Evolutionary conservation across 148 eudicot species (phyloP).

Genomic region (Camellia japonica): DNA sequence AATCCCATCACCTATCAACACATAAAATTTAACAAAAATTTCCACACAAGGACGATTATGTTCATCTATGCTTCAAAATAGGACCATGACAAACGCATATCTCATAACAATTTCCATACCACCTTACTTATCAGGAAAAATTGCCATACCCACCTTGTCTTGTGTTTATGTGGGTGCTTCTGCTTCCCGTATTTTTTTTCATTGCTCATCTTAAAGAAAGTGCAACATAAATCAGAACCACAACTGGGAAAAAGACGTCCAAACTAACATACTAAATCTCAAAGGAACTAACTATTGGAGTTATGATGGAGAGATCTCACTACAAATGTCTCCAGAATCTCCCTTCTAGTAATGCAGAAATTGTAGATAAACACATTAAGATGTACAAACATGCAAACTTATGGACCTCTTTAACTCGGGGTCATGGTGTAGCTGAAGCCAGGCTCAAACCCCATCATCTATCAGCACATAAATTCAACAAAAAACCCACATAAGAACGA

Average conservation of each 20-base stretch:
- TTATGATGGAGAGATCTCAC: neutral
- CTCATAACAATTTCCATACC: neutral
- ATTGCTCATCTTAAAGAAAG: neutral
- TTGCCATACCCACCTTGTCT: neutral
- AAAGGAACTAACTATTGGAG: neutral
- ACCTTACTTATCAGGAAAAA: no score
- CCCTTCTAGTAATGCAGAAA: neutral
- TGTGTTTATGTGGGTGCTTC: neutral
- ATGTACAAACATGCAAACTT: neutral
- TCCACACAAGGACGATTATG: neutral
- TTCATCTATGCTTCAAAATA: neutral
- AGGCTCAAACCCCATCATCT: neutral
- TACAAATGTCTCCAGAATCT: neutral
- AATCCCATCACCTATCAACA: neutral
- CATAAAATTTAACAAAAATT: neutral
- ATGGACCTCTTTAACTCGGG: neutral
- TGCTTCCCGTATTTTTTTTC: neutral
- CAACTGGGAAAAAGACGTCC: neutral
- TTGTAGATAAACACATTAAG: neutral
- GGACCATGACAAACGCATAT: neutral
- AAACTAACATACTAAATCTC: neutral
- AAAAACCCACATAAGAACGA: neutral
- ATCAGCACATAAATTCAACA: neutral
- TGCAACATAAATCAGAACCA: neutral
- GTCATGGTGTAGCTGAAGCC: neutral